Base-by-base conservation (phyloP, 345 rosid genomes). In the Zanthoxylum bungeanum region DNA sequence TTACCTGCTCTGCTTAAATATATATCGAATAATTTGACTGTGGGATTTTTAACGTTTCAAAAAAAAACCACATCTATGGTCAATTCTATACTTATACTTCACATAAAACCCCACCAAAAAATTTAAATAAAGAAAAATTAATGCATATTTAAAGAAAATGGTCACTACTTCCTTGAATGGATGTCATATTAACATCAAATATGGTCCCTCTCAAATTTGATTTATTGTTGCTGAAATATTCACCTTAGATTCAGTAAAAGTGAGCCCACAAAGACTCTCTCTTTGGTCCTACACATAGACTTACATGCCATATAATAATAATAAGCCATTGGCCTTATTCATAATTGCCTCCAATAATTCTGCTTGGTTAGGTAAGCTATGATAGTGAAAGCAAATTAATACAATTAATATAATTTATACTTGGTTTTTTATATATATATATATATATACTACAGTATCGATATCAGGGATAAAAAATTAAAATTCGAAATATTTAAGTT, bases 271-370 rank as follows among this genome's bases (percentile, higher is more conserved):
- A 60, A 62, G 66, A 60, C 64, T 61, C 33, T 22, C 31, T 62
- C 60, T 42, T n/a, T 61, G 5, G 40, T n/a, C 19, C 19, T 47
- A 21, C 42, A 9, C 57, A n/a, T 19, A 7, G 52, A 42, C 49
- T 60, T 21, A n/a, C n/a, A n/a, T 19, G 7, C 2, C 36, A 50
- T 28, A 8, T 37, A 69, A n/a, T n/a, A n/a, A n/a, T 9, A 27
- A 44, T 37, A 27, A 56, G 53, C 72, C 72, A 55, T 25, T 40
- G n/a, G 27, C 25, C 40, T 37, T 37, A 49, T 52, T 39, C 27
- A 36, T 67, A 21, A 66, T 53, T 52, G 71, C 46, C 10, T 36
- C 61, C 4, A 70, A 75, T 69, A 62, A 75, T 69, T 69, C 12
- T 46, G 36, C 64, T 9, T 55, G 60, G 66, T 64, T 70, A 5